A percentile compares a stretch with the other conserved stretches of the same genome.
These are phyloP conservation scores for Aspergillus fijiensis DNA, from an alignment of 2,329 filamentous ascomycete genomes.

Conservation along the genomic window DNA sequence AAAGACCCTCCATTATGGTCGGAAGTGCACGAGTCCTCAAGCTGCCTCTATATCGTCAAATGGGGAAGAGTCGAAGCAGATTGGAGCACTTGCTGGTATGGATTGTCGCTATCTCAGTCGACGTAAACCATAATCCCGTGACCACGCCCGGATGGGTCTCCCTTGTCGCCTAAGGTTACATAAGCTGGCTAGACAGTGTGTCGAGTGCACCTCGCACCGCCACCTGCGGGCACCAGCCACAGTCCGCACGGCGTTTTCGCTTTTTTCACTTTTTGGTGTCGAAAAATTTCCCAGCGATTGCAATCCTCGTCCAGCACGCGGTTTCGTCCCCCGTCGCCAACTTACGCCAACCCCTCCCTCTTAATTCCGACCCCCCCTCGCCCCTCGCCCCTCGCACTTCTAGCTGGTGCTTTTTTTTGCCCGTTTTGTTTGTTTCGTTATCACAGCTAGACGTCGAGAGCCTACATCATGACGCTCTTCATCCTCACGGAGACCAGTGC, in stretches of 20 bases:
- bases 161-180: conserved; percentile 3
- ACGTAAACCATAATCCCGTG: background rate
- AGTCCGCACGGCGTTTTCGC: conserved; percentile 21
- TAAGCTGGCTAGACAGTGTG: background rate
- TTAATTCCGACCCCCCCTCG: conserved; percentile 23
- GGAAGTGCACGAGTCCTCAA: conserved; percentile 14
- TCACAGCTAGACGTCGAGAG: conserved; percentile 30
- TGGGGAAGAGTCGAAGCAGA: background rate
- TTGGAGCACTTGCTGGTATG: background rate
- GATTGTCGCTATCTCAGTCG: background rate
- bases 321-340: conserved; percentile 31
- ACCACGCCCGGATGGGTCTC: conserved; percentile 8
- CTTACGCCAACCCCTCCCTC: conserved; percentile 14
- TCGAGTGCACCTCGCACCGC: conserved; percentile 12
- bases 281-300: conserved; percentile 37
- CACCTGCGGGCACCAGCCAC: conserved; percentile 29
- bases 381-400: conserved; percentile 24
- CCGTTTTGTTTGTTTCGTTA: conserved; percentile 6
- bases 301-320: conserved; percentile 28
- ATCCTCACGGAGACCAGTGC: conserved; percentile 92
- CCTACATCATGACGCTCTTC: conserved; percentile 75
- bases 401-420: conserved; percentile 17
- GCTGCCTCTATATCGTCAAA: background rate
- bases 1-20: conserved; percentile 77
- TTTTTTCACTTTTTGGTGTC: conserved; percentile 39